Percentiles rank a stretch among this genome's conserved stretches.
Conservation (phyloP, 2,329 filamentous ascomycete genomes). For the Orbilia blumenaviensis region DNA sequence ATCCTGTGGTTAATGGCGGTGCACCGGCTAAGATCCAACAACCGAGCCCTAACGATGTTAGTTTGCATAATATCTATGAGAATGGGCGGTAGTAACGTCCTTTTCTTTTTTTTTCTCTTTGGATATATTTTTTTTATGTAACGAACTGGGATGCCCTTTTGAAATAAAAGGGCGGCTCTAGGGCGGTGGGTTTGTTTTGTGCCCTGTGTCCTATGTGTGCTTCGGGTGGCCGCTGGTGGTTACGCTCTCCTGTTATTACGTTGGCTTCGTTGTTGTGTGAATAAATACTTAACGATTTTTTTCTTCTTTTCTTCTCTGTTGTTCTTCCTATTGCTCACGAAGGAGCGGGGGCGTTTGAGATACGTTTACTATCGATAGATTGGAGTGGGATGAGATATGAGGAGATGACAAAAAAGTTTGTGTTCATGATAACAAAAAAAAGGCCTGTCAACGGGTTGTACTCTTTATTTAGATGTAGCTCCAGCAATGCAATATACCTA, state of each 20-base stretch:
- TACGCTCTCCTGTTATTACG: neutral
- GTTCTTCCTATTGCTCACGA: neutral
- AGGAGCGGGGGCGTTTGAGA: slow-evolving; percentile 9
- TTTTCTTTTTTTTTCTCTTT: neutral
- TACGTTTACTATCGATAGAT: neutral
- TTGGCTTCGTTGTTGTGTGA: slow-evolving; percentile 1
- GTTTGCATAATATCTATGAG: slow-evolving; percentile 52
- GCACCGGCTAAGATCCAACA: slow-evolving; percentile 36
- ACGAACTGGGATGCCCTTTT: neutral
- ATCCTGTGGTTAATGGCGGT: slow-evolving; percentile 15
- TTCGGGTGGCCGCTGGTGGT: neutral
- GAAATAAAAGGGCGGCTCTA: neutral
- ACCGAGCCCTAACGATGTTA: slow-evolving; percentile 51
- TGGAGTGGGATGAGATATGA: too few relatives aligned
- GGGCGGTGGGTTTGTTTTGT: neutral
- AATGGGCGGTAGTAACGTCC: slow-evolving; percentile 42
- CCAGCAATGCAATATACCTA: slow-evolving; percentile 7
- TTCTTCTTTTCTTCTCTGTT: neutral
- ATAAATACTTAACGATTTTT: neutral
- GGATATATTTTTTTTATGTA: neutral
- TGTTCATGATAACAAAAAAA: slow-evolving; percentile 2
- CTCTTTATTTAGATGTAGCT: neutral
- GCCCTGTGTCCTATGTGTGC: too few relatives aligned
- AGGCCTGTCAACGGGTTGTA: neutral
- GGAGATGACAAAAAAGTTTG: neutral